Evolutionary conservation across 495 filamentous ascomycete species (phyloP).

Genomic region (Penicillium paxilli): DNA sequence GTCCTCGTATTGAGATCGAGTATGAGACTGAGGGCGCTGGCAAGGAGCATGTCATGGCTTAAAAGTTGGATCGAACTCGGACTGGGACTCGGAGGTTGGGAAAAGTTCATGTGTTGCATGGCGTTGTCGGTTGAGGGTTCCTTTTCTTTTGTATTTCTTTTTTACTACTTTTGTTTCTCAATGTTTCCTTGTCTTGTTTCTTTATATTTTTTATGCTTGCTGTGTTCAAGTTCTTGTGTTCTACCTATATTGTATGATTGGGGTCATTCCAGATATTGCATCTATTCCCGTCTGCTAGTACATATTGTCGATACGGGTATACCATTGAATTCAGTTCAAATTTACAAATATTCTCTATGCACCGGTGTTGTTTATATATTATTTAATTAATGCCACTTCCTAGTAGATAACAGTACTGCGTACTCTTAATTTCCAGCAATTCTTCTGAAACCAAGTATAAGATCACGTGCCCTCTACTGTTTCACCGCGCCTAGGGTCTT

Average conservation of each 20-base stretch:
- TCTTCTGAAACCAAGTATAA: slow-evolving; percentile 10
- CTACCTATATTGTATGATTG: slow-evolving; percentile 35
- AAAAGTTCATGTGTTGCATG: slow-evolving; percentile 40
- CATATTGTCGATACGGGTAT: slow-evolving; percentile 18
- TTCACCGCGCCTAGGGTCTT: slow-evolving; percentile 6
- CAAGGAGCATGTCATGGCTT: slow-evolving; percentile 49
- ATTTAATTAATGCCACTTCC: too few species aligned
- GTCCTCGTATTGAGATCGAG: slow-evolving; percentile 66
- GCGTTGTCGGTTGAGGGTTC: slow-evolving; percentile 36
- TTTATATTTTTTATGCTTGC: slow-evolving; percentile 16
- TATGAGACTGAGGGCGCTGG: slow-evolving; percentile 62
- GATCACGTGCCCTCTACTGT: slow-evolving; percentile 20
- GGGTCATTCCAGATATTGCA: slow-evolving; percentile 43
- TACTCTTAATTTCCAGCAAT: slow-evolving; percentile 2
- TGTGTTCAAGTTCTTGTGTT: too few species aligned
- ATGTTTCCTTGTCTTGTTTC: neutral
- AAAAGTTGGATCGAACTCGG: slow-evolving; percentile 8
- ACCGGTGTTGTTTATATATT: too few species aligned
- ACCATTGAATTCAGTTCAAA: neutral
- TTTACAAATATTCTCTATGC: neutral
- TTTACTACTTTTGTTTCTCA: neutral
- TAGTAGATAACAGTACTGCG: too few species aligned
- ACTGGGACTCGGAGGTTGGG: slow-evolving; percentile 12
- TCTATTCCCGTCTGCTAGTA: slow-evolving; percentile 26
- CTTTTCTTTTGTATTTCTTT: slow-evolving; percentile 13